A percentile compares a stretch with the other conserved stretches of the same genome.
phyloP scores from a whole-genome alignment of 2,329 filamentous ascomycete species.

The Monosporascus sp. region DNA sequence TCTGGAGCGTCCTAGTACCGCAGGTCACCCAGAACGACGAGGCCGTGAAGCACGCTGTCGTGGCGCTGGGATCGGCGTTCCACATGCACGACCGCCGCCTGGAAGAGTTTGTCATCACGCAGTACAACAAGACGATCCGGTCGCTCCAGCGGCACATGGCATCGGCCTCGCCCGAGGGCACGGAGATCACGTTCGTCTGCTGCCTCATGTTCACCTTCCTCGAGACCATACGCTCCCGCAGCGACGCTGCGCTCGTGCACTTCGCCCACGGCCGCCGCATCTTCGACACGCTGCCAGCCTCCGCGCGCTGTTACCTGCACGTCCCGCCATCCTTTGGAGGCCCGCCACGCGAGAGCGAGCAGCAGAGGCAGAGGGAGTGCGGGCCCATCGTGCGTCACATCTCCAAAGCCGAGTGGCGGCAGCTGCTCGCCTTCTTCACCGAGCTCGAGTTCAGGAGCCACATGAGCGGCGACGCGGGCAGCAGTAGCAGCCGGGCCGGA shows the following conservation, averaged over 20 bases:
- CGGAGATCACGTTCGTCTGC: constrained; percentile 26
- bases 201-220: constrained; percentile 28
- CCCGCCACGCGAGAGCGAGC: too few relatives aligned
- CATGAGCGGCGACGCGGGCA: neutral
- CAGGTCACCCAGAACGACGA: constrained; percentile 24
- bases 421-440: constrained; percentile 13
- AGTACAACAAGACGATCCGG: constrained; percentile 34
- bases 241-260: constrained; percentile 21
- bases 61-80: constrained; percentile 24
- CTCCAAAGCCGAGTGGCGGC: constrained; percentile 13
- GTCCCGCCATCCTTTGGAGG: too few relatives aligned
- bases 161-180: constrained; percentile 17
- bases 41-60: constrained; percentile 28
- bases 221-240: constrained; percentile 24
- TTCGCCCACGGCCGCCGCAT: constrained; percentile 26
- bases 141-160: constrained; percentile 23
- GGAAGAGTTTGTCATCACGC: constrained; percentile 28
- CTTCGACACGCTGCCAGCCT: constrained; percentile 22
- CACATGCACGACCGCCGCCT: too few relatives aligned
- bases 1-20: constrained; percentile 27
- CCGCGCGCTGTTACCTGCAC: too few relatives aligned
- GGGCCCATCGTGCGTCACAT: constrained; percentile 4
- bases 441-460: constrained; percentile 9
- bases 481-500: too few relatives aligned
- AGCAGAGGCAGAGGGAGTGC: neutral